phyloP scores from a whole-genome alignment of 768 basidiomycete species.

The Podaxis carcinomalis region DNA sequence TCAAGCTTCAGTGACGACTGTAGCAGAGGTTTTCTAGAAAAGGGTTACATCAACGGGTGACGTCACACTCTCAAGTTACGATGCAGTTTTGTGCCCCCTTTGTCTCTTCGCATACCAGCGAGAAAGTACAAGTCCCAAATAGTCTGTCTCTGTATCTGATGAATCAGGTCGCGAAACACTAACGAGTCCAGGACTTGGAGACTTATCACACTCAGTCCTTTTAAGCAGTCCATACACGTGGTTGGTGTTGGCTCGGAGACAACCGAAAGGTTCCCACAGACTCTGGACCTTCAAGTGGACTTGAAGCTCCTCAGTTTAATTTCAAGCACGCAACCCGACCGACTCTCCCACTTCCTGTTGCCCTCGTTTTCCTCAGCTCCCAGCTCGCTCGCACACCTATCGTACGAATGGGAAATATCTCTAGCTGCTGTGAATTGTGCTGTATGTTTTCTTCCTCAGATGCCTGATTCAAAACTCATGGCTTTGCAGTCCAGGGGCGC shows the following conservation, averaged over 20 bases:
- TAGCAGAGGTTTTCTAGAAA: not conserved
- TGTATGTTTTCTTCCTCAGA: slow-evolving; percentile 42
- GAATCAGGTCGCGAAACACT: no score
- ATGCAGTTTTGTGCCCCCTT: no score
- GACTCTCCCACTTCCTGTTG: slow-evolving; percentile 3
- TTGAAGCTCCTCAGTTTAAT: slow-evolving; percentile 10
- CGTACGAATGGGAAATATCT: slow-evolving; percentile 62
- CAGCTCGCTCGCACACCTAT: slow-evolving; percentile 3
- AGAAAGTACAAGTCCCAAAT: no score
- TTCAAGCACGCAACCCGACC: slow-evolving; percentile 13
- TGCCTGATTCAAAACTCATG: slow-evolving; percentile 14
- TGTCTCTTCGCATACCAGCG: no score
- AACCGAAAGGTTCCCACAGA: slow-evolving; percentile 13
- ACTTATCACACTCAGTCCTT: not conserved
- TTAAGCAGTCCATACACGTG: slow-evolving; percentile 4
- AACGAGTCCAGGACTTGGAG: no score
- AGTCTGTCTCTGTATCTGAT: no score
- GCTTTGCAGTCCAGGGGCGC: slow-evolving; percentile 64
- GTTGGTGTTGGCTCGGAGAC: slow-evolving; percentile 3
- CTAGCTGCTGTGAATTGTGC: slow-evolving; percentile 82
- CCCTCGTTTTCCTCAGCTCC: slow-evolving; percentile 4
- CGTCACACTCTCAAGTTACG: not conserved
- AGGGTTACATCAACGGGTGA: not conserved
- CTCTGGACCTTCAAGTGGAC: slow-evolving; percentile 9
- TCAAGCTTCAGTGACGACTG: not conserved